Evolutionary conservation across 2,329 filamentous ascomycete species (phyloP), one percentile per base, ranked within the genome.

Genomic region (Chaetomium globosum): DNA sequence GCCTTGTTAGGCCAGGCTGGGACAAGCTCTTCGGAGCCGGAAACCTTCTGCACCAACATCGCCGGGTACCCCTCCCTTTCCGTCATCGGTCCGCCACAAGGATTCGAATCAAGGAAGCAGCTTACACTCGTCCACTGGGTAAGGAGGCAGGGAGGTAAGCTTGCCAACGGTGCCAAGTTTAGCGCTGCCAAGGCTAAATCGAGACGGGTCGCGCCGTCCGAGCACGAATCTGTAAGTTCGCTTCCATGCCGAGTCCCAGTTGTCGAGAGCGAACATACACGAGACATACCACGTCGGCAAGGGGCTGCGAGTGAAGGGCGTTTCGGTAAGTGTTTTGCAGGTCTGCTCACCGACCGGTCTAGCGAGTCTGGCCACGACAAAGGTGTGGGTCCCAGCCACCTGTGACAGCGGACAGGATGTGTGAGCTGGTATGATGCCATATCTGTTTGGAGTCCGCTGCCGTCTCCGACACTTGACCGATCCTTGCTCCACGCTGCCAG

Each of bases 1-100:
- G 13, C 30, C 30, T 55, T 55, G 52, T 33, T 36, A 19, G 52
- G 52, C 52, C 39, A 21, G 30, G 52, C 30, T 28, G 10, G 31
- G 13, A 31, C 51, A 52, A 52, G 49, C 51, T 53, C 51, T 28
- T 53, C 51, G 10, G 13, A 28, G 26, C 16, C 28, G 16, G 12
- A 56, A 56, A 16, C 53, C 53, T 16, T 55, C 9, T 10, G 28
- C 30, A 55, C 31, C 52, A 55, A 31, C n/a, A 16, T 43, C 13
- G 13, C 39, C 56, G 56, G 56, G 56, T 59, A 59, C 56, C 56
- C 39, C 28, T 48, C 56, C 56, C 56, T 49, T n/a, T 59, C 56
- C 43, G 39, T 49, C 56, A 59, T 49, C 56, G 56, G 56, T 59
- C 56, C 56, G 30, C 28, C 26, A 43, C 56, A 31, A 31, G 26